Conservation (phyloP, 1,284 basidiomycete genomes). For the Pterula multifida region DNA sequence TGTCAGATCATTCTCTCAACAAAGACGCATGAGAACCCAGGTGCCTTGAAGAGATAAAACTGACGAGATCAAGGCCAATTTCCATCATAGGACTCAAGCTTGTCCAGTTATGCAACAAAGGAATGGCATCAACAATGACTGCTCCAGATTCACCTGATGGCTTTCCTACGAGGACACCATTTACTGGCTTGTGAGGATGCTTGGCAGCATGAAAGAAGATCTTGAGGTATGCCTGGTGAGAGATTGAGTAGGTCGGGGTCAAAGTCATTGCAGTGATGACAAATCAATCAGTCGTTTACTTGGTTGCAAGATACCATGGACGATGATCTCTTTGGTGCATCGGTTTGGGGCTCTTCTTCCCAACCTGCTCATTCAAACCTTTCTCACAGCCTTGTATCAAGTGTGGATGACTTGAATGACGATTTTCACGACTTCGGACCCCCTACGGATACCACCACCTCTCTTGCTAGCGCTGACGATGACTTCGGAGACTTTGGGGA, state of each 20-base stretch:
- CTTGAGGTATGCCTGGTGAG: constrained; percentile 49
- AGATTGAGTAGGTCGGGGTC: constrained; percentile 29
- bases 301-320: constrained; percentile 31
- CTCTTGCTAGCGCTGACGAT: constrained; percentile 42
- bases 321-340: constrained; percentile 62
- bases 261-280: not conserved
- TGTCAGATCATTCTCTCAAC: constrained; percentile 3
- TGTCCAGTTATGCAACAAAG: constrained; percentile 73
- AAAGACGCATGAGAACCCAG: constrained; percentile 1
- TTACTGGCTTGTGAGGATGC: constrained; percentile 56
- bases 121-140: constrained; percentile 48
- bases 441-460: constrained; percentile 48
- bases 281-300: not conserved
- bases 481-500: constrained; percentile 84
- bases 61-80: constrained; percentile 60
- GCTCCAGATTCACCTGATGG: constrained; percentile 19
- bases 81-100: constrained; percentile 71
- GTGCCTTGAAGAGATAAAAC: constrained; percentile 16
- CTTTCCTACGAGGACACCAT: constrained; percentile 53
- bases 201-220: constrained; percentile 63
- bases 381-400: constrained; percentile 14
- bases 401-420: constrained; percentile 27
- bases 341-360: constrained; percentile 47
- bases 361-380: constrained; percentile 14
- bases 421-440: constrained; percentile 42